phyloP scores from a whole-genome alignment of 2,329 filamentous ascomycete species.

The Thielaviopsis ethacetica region DNA sequence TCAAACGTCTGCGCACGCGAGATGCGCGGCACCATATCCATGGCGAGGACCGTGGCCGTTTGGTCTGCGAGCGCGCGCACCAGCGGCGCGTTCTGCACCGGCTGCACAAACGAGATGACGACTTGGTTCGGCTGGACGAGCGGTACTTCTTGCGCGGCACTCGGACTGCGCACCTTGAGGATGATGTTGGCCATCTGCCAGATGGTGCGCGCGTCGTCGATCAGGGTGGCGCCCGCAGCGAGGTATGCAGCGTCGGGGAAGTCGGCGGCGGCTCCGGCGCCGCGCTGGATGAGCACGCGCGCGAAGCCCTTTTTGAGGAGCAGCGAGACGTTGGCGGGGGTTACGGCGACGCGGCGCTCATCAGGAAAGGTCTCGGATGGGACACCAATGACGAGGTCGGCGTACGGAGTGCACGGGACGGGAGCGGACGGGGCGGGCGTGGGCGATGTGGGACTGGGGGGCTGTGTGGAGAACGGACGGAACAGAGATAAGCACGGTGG shows the following conservation, averaged over 20 bases:
- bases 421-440: slow-evolving; percentile 27
- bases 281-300: slow-evolving; percentile 61
- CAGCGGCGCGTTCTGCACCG: slow-evolving; percentile 59
- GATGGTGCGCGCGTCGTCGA: slow-evolving; percentile 47
- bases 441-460: slow-evolving; percentile 22
- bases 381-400: slow-evolving; percentile 58
- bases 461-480: neutral
- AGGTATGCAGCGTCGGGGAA: slow-evolving; percentile 65
- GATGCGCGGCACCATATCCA: slow-evolving; percentile 86
- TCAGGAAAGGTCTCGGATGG: slow-evolving; percentile 63
- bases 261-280: slow-evolving; percentile 62
- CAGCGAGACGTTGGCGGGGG: slow-evolving; percentile 66
- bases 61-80: slow-evolving; percentile 56
- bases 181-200: slow-evolving; percentile 65
- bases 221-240: slow-evolving; percentile 60
- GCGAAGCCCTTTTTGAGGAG: slow-evolving; percentile 75
- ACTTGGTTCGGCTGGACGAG: slow-evolving; percentile 53
- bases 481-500: no score
- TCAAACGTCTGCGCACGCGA: slow-evolving; percentile 81
- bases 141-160: slow-evolving; percentile 46
- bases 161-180: slow-evolving; percentile 68
- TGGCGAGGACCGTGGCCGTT: slow-evolving; percentile 65
- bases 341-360: slow-evolving; percentile 72
- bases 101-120: slow-evolving; percentile 70
- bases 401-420: slow-evolving; percentile 44